Conservation (phyloP, 2,329 filamentous ascomycete genomes). For the Fusarium algeriense region DNA sequence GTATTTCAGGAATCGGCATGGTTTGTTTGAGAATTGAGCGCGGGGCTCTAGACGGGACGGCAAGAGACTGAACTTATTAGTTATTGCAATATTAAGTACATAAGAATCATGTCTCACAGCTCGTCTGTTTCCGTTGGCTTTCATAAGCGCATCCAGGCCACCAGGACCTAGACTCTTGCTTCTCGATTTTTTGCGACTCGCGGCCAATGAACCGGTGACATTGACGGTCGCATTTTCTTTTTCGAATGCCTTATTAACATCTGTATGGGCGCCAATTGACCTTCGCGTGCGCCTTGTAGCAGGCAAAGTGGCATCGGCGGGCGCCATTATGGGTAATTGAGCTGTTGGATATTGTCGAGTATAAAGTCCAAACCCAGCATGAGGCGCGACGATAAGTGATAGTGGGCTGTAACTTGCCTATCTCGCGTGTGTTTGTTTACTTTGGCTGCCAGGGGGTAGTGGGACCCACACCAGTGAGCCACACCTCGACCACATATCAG, state of each 20-base stretch:
- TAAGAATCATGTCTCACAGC: slow-evolving; percentile 68
- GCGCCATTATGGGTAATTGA: slow-evolving; percentile 49
- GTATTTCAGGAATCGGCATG: slow-evolving; percentile 75
- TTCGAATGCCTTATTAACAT: slow-evolving; percentile 66
- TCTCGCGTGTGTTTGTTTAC: slow-evolving; percentile 57
- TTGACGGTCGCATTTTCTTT: slow-evolving; percentile 85
- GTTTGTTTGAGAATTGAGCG: slow-evolving; percentile 86
- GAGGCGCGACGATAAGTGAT: slow-evolving; percentile 43
- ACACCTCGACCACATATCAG: too few species aligned
- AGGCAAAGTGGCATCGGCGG: slow-evolving; percentile 63
- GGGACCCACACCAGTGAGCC: slow-evolving; percentile 36
- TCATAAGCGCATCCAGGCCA: slow-evolving; percentile 84
- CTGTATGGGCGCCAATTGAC: slow-evolving; percentile 74
- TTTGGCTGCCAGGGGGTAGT: slow-evolving; percentile 45
- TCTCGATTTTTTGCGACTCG: slow-evolving; percentile 76
- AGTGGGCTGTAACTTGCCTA: slow-evolving; percentile 35
- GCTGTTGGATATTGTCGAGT: slow-evolving; percentile 28
- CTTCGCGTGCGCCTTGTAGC: slow-evolving; percentile 73
- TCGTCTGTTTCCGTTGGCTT: slow-evolving; percentile 80
- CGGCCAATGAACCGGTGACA: slow-evolving; percentile 65
- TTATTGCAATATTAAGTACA: slow-evolving; percentile 6
- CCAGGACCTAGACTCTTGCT: slow-evolving; percentile 98
- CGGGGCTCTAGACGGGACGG: slow-evolving; percentile 63
- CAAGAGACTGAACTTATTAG: slow-evolving; percentile 63
- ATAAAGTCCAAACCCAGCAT: slow-evolving; percentile 33